Evolutionary conservation across 495 filamentous ascomycete genomes (phyloP).

Genomic region (Hypoxylon trugodes): DNA sequence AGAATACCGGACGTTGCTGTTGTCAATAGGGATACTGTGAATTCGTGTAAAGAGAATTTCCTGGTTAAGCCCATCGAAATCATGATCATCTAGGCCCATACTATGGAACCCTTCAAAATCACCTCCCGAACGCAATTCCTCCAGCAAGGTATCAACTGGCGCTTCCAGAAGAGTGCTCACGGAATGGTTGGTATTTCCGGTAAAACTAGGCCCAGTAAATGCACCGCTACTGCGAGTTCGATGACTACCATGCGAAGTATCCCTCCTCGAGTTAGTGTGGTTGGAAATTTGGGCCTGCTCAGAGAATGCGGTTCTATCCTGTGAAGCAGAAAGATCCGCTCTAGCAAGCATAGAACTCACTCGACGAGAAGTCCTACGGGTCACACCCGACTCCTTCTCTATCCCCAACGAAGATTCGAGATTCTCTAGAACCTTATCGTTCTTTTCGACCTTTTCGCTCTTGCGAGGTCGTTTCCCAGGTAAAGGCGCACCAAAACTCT

Average conservation of each 20-base stretch:
- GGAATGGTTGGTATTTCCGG: slow-evolving; percentile 48
- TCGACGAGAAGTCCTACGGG: slow-evolving; percentile 78
- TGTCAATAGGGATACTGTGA: slow-evolving; percentile 71
- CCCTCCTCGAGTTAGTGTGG: slow-evolving; percentile 62
- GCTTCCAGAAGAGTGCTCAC: slow-evolving; percentile 67
- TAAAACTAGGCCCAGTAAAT: slow-evolving; percentile 49
- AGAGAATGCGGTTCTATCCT: slow-evolving; percentile 76
- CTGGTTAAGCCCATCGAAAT: slow-evolving; percentile 72
- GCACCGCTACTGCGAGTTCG: slow-evolving; percentile 68
- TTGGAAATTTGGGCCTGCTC: slow-evolving; percentile 66
- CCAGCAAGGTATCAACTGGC: slow-evolving; percentile 75
- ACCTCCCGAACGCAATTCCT: slow-evolving; percentile 68
- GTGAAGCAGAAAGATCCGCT: slow-evolving; percentile 80
- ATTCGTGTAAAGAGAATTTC: slow-evolving; percentile 79
- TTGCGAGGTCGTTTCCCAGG: slow-evolving; percentile 56
- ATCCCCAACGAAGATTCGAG: slow-evolving; percentile 76
- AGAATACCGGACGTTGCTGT: slow-evolving; percentile 66
- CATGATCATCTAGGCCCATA: slow-evolving; percentile 75
- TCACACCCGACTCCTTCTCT: slow-evolving; percentile 65
- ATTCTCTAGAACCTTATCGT: slow-evolving; percentile 65
- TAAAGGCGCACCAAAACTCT: slow-evolving; percentile 57
- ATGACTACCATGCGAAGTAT: slow-evolving; percentile 77
- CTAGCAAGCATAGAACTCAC: slow-evolving; percentile 94
- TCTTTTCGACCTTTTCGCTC: slow-evolving; percentile 51
- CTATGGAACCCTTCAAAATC: slow-evolving; percentile 73